A percentile compares a stretch with the other conserved stretches of the same genome.
These are phyloP conservation scores for Malassezia arunalokei DNA, from an alignment of 1,284 basidiomycete genomes.

Conservation along the genomic window DNA sequence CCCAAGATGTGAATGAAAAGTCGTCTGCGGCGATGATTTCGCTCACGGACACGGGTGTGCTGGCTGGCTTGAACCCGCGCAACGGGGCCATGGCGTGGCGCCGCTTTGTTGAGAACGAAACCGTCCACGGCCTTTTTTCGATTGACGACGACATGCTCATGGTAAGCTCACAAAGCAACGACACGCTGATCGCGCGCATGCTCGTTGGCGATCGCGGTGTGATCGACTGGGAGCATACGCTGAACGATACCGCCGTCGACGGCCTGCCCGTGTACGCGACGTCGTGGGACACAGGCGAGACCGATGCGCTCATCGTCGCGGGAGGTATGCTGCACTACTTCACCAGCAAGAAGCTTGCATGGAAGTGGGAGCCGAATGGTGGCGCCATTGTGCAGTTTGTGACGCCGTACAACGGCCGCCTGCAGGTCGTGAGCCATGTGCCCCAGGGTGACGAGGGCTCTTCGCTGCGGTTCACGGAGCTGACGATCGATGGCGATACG, in stretches of 20 bases:
- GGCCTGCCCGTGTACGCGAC: neutral
- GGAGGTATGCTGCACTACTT: conserved; percentile 1
- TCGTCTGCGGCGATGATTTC: conserved; percentile 55
- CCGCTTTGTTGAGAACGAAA: conserved; percentile 60
- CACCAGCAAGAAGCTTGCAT: neutral
- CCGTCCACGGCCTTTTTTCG: conserved; percentile 46
- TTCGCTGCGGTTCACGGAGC: neutral
- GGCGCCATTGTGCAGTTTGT: conserved; percentile 15
- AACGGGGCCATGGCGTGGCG: conserved; percentile 73
- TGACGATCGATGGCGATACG: neutral
- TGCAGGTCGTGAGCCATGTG: conserved; percentile 18
- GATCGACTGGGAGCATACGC: conserved; percentile 50
- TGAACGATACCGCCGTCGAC: neutral
- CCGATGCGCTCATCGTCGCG: neutral
- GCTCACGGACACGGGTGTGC: conserved; percentile 63
- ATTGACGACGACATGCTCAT: conserved; percentile 5
- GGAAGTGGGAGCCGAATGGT: conserved; percentile 8
- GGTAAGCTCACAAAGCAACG: neutral
- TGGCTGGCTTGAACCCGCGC: conserved; percentile 62
- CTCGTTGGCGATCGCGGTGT: conserved; percentile 59
- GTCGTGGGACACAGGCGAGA: neutral
- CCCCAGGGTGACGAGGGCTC: neutral
- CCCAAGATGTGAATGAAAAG: conserved; percentile 29
- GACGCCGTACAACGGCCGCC: conserved; percentile 19
- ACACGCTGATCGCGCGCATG: conserved; percentile 53